Evolutionary conservation across 2,329 filamentous ascomycete genomes (phyloP), one percentile per base, ranked within the genome.

Genomic region (Neofusicoccum sp.): DNA sequence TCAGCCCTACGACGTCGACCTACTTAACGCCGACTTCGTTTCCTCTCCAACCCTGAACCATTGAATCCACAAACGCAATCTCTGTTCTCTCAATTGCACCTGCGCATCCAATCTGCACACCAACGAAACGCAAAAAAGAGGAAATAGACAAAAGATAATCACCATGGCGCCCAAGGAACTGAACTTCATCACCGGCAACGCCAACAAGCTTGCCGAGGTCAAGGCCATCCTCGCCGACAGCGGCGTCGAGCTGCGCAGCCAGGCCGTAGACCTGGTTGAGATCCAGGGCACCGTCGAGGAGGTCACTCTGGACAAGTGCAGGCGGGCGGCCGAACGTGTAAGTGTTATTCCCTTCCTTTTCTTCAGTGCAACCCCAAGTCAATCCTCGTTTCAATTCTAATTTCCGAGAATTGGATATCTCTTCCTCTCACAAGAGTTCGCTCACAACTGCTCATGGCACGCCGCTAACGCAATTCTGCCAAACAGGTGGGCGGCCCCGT

Each of bases 101-200:
- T 24, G 16, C 12, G 7, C 30, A 1, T 26, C 14, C 6, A 9
- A 30, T 3, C 3, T 14, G 7, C 16, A 51, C 26, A 34, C 33
- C 33, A 3, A 9, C 20, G 38, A 41, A 20, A n/a, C 68, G 63
- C 57, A 31, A 51, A 24, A 34, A 54, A 26, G 30, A 40, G 43
- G 38, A 12, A 30, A 53, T n/a, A n/a, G n/a, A n/a, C n/a, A 43
- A 43, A 56, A 43, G 12, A 24, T 6, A 56, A n/a, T 33, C 34
- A 44, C 8, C 12, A 83, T 83, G 78, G 73, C 78, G 51, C 74
- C 78, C 44, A 79, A 80, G 66, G 76, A 81, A 64, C 79, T 99
- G 66, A 93, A 96, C 77, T 99, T 99, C 80, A 96, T 99, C 73
- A 98, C 93, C 1, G 90, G 93, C 76, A 99, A 99, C 78, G 86